Percentiles rank a stretch among this genome's conserved stretches.
Evolutionary conservation across 2,329 filamentous ascomycete species (phyloP).

Genomic region (Phaeophleospora eucalypticola): DNA sequence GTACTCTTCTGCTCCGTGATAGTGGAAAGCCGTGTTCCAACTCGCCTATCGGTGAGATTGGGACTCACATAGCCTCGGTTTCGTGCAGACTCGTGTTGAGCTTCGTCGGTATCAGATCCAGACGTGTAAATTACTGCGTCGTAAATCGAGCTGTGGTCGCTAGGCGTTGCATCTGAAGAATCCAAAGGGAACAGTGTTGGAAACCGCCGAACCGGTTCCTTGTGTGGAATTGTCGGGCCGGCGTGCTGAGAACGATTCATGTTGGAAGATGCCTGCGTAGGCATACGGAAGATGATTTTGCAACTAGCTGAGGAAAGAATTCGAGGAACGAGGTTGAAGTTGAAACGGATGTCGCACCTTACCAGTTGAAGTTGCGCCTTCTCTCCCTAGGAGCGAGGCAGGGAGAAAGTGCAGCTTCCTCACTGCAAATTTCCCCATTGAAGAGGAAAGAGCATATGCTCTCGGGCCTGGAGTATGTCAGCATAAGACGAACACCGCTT

Average conservation of each 20-base stretch:
- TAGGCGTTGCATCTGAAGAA: slow-evolving; percentile 20
- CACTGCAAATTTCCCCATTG: too few relatives aligned
- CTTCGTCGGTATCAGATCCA: neutral
- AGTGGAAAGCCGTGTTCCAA: slow-evolving; percentile 39
- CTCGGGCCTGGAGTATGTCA: too few relatives aligned
- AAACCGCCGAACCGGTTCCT: slow-evolving; percentile 1
- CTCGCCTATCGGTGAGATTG: neutral
- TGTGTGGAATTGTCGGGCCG: neutral
- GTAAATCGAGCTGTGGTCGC: slow-evolving; percentile 24
- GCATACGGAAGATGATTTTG: neutral
- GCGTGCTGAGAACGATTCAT: neutral
- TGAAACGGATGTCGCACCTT: too few relatives aligned
- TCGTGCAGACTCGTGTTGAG: neutral
- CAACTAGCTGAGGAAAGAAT: too few relatives aligned
- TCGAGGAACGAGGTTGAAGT: too few relatives aligned
- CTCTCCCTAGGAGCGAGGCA: too few relatives aligned
- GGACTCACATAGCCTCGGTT: neutral
- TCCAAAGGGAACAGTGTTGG: slow-evolving; percentile 2
- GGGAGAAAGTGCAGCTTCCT: too few relatives aligned
- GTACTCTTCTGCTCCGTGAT: slow-evolving; percentile 43
- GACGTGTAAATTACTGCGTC: slow-evolving; percentile 8
- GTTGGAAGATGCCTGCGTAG: neutral
- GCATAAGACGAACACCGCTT: too few relatives aligned
- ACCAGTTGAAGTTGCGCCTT: too few relatives aligned
- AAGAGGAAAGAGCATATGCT: too few relatives aligned